These are phyloP conservation scores for Purpureocillium takamizusanense DNA, from an alignment of 2,329 filamentous ascomycete species.

Conservation along the genomic window DNA sequence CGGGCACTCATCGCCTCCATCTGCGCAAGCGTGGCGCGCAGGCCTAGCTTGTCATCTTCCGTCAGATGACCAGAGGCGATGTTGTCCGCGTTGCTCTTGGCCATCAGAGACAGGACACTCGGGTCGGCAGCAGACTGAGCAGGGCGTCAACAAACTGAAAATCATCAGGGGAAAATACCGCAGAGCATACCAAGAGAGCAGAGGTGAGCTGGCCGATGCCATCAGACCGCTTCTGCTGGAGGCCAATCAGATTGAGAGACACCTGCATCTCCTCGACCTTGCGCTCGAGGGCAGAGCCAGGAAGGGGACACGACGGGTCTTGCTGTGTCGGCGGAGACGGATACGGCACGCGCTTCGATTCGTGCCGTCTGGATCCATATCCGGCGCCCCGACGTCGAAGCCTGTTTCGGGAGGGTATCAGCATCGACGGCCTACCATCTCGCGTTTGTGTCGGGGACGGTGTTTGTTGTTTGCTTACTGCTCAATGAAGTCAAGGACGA, in stretches of 20 bases:
- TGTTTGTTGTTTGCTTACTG: slow-evolving; percentile 32
- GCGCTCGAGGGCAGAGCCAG: slow-evolving; percentile 28
- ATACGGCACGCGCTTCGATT: slow-evolving; percentile 20
- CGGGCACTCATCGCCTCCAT: slow-evolving; percentile 33
- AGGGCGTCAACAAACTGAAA: slow-evolving; percentile 8
- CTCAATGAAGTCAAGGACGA: slow-evolving; percentile 65
- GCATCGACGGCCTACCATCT: slow-evolving; percentile 6
- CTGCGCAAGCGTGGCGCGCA: slow-evolving; percentile 39
- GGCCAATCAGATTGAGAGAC: slow-evolving; percentile 52
- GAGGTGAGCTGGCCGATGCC: slow-evolving; percentile 46
- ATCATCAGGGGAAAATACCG: not conserved
- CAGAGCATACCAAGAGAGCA: slow-evolving; percentile 50
- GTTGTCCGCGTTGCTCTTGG: slow-evolving; percentile 34
- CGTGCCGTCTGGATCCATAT: slow-evolving; percentile 20
- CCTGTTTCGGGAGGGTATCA: slow-evolving; percentile 12
- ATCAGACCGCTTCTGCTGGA: slow-evolving; percentile 41
- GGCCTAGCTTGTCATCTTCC: slow-evolving; percentile 31
- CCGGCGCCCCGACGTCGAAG: slow-evolving; percentile 28
- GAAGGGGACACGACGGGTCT: slow-evolving; percentile 10
- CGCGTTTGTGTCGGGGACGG: not conserved
- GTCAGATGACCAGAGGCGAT: slow-evolving; percentile 30
- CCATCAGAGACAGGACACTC: slow-evolving; percentile 36
- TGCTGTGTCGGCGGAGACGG: slow-evolving; percentile 12
- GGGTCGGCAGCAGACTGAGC: slow-evolving; percentile 34
- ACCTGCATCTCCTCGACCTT: slow-evolving; percentile 56